Conservation (phyloP, 2,329 filamentous ascomycete genomes). For the Diaporthe longicolla region DNA sequence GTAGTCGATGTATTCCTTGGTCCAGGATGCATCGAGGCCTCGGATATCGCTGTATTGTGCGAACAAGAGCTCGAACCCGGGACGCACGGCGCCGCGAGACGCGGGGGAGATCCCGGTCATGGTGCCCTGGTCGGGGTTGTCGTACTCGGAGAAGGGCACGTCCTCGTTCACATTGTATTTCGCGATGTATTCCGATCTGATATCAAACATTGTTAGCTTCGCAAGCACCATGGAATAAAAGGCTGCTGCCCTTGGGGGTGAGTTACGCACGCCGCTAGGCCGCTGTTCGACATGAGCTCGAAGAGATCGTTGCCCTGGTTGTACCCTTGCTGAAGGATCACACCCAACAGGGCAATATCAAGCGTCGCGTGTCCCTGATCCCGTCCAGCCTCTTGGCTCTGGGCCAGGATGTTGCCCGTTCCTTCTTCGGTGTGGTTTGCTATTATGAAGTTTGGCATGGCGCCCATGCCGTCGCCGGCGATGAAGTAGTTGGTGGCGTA, state of each 20-base stretch:
- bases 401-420: conserved; percentile 49
- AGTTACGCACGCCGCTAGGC: conserved; percentile 53
- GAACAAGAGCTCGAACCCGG: conserved; percentile 57
- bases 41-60: conserved; percentile 57
- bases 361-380: conserved; percentile 58
- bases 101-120: conserved; percentile 54
- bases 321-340: conserved; percentile 54
- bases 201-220: conserved; percentile 14
- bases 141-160: conserved; percentile 58
- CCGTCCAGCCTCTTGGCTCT: conserved; percentile 56
- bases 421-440: conserved; percentile 44
- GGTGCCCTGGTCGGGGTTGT: conserved; percentile 49
- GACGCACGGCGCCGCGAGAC: conserved; percentile 53
- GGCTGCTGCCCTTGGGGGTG: not conserved
- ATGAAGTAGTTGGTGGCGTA: conserved; percentile 54
- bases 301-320: conserved; percentile 57
- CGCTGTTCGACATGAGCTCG: conserved; percentile 48
- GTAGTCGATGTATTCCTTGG: conserved; percentile 54
- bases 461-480: conserved; percentile 52
- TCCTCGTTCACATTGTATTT: conserved; percentile 60
- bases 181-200: conserved; percentile 53
- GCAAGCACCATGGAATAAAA: conserved; percentile 7
- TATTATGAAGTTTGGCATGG: conserved; percentile 46
- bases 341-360: conserved; percentile 52
- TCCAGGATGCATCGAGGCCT: conserved; percentile 54